phyloP scores from a whole-genome alignment of 2,329 filamentous ascomycete species.

The Chalaropsis ovoidea region DNA sequence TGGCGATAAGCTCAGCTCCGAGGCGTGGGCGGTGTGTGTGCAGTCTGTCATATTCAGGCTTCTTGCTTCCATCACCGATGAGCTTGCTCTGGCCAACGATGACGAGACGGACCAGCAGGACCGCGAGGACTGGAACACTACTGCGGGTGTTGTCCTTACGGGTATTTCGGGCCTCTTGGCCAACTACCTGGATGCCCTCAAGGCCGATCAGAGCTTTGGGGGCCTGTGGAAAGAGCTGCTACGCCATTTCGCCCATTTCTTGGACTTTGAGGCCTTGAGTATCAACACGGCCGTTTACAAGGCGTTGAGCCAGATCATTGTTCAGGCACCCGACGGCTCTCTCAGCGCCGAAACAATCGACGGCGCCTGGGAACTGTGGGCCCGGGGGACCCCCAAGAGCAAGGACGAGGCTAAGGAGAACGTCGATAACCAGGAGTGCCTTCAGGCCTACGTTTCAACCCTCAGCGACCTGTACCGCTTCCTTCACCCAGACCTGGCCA shows the following conservation, averaged over 20 bases:
- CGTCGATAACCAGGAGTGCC: conserved; percentile 64
- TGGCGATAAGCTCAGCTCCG: conserved; percentile 64
- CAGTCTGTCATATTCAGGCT: conserved; percentile 72
- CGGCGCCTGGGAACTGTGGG: conserved; percentile 61
- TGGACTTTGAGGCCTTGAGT: conserved; percentile 55
- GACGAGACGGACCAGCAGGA: conserved; percentile 34
- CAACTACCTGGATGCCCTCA: conserved; percentile 64
- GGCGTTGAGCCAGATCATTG: conserved; percentile 55
- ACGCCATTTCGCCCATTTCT: conserved; percentile 53
- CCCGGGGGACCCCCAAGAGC: conserved; percentile 40
- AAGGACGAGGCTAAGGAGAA: conserved; percentile 32
- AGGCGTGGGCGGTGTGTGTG: conserved; percentile 76
- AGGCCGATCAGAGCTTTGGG: conserved; percentile 55
- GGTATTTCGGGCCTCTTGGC: conserved; percentile 64
- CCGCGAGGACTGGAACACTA: conserved; percentile 58
- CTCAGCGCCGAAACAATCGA: conserved; percentile 47
- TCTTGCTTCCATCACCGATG: conserved; percentile 50
- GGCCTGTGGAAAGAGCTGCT: conserved; percentile 67
- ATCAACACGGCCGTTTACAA: conserved; percentile 63
- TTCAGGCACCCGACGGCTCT: conserved; percentile 37
- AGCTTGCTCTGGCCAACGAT: conserved; percentile 20
- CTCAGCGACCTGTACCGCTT: conserved; percentile 70
- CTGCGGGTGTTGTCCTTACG: conserved; percentile 61
- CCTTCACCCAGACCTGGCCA: conserved; percentile 52
- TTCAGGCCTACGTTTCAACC: conserved; percentile 72